Conservation (phyloP, 192 early-diverging fungal genomes). For the Linnemannia zychae region DNA sequence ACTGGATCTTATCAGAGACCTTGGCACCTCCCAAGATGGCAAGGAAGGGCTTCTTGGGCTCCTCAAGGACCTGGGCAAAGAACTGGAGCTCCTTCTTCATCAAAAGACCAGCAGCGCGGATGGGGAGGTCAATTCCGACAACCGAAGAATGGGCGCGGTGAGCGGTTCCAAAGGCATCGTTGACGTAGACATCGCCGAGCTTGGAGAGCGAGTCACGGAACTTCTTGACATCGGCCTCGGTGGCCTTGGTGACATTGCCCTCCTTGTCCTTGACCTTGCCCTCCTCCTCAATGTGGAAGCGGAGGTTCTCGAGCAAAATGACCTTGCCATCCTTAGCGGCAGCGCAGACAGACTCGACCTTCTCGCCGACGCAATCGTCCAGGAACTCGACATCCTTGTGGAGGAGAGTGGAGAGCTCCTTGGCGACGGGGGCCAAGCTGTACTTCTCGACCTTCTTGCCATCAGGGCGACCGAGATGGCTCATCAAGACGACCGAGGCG, state of each 20-base stretch:
- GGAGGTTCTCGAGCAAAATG: slow-evolving; percentile 96
- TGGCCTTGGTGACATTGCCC: slow-evolving; percentile 93
- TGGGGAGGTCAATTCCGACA: slow-evolving; percentile 94
- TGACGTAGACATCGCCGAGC: slow-evolving; percentile 96
- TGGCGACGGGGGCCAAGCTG: slow-evolving; percentile 92
- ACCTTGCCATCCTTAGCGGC: slow-evolving; percentile 79
- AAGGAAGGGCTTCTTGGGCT: slow-evolving; percentile 92
- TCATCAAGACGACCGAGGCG: slow-evolving; percentile 92
- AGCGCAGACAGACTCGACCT: slow-evolving; percentile 85
- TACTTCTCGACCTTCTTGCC: slow-evolving; percentile 90
- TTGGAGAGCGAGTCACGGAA: slow-evolving; percentile 95
- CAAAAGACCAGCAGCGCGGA: slow-evolving; percentile 94
- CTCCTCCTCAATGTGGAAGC: slow-evolving; percentile 99
- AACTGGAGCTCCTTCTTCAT: slow-evolving; percentile 99
- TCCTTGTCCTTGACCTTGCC: slow-evolving; percentile 92
- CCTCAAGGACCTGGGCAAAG: slow-evolving; percentile 97
- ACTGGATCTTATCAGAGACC: slow-evolving; percentile 98
- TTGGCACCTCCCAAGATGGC: slow-evolving; percentile 99
- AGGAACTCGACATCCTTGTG: slow-evolving; percentile 91
- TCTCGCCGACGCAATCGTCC: slow-evolving; percentile 92
- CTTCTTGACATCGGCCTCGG: slow-evolving; percentile 78
- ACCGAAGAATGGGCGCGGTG: slow-evolving; percentile 98
- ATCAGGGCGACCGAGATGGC: slow-evolving; percentile 97
- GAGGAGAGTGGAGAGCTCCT: slow-evolving; percentile 84
- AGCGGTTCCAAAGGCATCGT: slow-evolving; percentile 99